Evolutionary conservation across 108 stramenopile genomes (phyloP).

Genomic region (Tribonema minus): DNA sequence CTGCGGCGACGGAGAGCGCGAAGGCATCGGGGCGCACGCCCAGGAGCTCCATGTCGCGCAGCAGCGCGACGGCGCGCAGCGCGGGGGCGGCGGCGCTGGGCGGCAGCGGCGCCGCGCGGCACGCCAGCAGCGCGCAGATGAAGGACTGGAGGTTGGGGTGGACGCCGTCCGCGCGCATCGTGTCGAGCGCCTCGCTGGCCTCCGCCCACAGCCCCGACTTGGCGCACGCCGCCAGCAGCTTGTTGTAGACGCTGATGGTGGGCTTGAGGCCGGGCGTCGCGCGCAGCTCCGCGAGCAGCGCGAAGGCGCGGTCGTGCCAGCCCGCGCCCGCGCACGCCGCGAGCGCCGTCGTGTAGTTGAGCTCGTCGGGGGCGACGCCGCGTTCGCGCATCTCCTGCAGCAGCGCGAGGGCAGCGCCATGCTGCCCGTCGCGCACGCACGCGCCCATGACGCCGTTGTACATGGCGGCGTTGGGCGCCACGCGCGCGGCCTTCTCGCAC

Average conservation of each 20-base stretch:
- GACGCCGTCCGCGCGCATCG: too few relatives aligned
- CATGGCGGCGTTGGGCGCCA: background rate
- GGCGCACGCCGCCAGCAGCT: too few relatives aligned
- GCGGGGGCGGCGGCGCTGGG: too few relatives aligned
- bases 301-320: slow-evolving; percentile 16
- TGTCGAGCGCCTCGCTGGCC: too few relatives aligned
- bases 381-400: slow-evolving; percentile 25
- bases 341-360: slow-evolving; percentile 27
- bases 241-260: too few relatives aligned
- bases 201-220: too few relatives aligned
- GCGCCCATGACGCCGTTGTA: background rate
- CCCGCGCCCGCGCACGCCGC: slow-evolving; percentile 9
- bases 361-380: slow-evolving; percentile 12
- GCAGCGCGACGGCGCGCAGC: slow-evolving; percentile 9
- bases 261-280: too few relatives aligned
- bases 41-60: slow-evolving; percentile 1
- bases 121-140: too few relatives aligned
- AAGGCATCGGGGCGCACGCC: slow-evolving; percentile 1
- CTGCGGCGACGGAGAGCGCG: slow-evolving; percentile 6
- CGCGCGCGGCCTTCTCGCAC: too few relatives aligned
- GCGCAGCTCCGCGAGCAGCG: slow-evolving; percentile 32
- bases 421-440: background rate
- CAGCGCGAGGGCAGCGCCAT: slow-evolving; percentile 23
- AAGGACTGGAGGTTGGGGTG: too few relatives aligned
- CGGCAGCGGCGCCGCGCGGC: too few relatives aligned